These are phyloP conservation scores for Bryoerythrophyllum caledonicum DNA, from an alignment of 225 moss, liverwort and hornwort species.

Conservation along the genomic window DNA sequence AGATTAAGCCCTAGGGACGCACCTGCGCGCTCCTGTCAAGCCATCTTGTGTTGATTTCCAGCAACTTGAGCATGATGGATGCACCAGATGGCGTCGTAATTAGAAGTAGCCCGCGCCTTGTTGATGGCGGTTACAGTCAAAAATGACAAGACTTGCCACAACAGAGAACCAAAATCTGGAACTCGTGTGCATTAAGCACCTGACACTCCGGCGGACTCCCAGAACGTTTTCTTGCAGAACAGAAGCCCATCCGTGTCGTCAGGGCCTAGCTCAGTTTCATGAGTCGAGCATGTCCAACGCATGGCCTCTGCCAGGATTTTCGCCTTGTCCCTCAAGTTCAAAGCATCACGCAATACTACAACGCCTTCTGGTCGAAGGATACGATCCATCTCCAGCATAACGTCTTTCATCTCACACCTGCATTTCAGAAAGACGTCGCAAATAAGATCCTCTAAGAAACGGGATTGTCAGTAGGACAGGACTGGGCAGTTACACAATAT, in stretches of 20 bases:
- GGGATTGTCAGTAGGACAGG: neutral
- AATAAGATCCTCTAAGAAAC: neutral
- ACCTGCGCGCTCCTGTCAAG: slow-evolving; percentile 5
- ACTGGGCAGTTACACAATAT: neutral
- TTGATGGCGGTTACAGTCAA: neutral
- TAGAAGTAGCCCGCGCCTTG: neutral
- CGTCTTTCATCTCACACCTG: slow-evolving; percentile 94
- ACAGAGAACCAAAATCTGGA: neutral
- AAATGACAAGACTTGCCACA: neutral
- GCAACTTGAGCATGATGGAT: slow-evolving; percentile 5
- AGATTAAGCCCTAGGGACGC: neutral
- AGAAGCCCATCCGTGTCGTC: slow-evolving; percentile 68
- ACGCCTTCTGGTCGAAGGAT: slow-evolving; percentile 79
- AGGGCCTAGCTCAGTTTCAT: slow-evolving; percentile 80
- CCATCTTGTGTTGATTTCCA: slow-evolving; percentile 18
- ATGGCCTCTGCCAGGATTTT: slow-evolving; percentile 72
- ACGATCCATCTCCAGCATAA: slow-evolving; percentile 90
- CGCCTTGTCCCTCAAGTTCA: slow-evolving; percentile 69
- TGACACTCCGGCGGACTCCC: slow-evolving; percentile 46
- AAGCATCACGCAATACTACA: slow-evolving; percentile 72
- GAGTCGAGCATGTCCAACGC: slow-evolving; percentile 78
- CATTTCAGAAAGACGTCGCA: slow-evolving; percentile 2
- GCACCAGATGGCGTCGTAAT: neutral
- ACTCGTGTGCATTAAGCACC: slow-evolving; percentile 9
- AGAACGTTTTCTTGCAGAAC: slow-evolving; percentile 73